A percentile compares a stretch with the other conserved stretches of the same genome.
These are phyloP conservation scores for Rhizopus stolonifer DNA, from an alignment of 371 early-diverging fungal genomes.

Conservation along the genomic window DNA sequence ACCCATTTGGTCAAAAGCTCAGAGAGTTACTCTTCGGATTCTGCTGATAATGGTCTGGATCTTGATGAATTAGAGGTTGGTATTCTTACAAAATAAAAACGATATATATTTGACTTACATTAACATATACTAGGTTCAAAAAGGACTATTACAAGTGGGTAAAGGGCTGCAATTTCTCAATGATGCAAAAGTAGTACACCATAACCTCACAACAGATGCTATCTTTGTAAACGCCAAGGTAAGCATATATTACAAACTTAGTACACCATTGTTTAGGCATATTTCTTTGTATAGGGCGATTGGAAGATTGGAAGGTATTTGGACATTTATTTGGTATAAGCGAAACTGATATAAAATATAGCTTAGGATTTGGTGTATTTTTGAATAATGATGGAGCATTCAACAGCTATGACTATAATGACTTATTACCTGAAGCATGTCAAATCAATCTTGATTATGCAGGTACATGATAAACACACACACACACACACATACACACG, in stretches of 20 bases:
- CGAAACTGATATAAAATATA: constrained; percentile 12
- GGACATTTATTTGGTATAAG: not conserved
- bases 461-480: constrained; percentile 31
- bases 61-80: constrained; percentile 75
- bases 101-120: not conserved
- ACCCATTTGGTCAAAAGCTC: constrained; percentile 65
- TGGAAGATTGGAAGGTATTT: constrained; percentile 87
- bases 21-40: constrained; percentile 39
- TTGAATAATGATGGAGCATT: constrained; percentile 43
- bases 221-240: constrained; percentile 79
- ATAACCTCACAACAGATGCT: constrained; percentile 73
- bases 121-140: constrained; percentile 61
- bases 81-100: not conserved
- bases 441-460: constrained; percentile 74
- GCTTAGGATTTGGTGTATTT: constrained; percentile 68
- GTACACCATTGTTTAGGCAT: not conserved
- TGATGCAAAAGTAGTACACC: constrained; percentile 78
- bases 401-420: constrained; percentile 50
- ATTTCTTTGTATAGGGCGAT: constrained; percentile 60
- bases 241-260: constrained; percentile 15
- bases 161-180: constrained; percentile 76
- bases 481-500: no score
- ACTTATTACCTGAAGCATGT: constrained; percentile 64
- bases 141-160: constrained; percentile 79
- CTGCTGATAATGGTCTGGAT: constrained; percentile 49